Base-by-base conservation (phyloP, 805 yeast genomes). In the Jamesozyma lodderae region DNA sequence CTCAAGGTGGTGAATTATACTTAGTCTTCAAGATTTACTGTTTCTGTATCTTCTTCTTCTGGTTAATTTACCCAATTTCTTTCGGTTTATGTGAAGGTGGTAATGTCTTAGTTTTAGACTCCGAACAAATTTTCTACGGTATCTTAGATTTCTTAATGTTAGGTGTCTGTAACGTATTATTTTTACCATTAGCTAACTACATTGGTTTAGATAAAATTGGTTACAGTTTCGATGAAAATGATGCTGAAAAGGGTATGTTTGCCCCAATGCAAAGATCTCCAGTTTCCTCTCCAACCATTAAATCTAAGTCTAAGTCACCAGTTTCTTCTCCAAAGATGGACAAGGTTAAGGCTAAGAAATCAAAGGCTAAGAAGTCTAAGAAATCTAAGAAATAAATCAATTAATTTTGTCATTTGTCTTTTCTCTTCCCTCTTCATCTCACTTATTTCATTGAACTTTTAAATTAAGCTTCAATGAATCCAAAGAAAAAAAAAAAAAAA, bases 111-210 rank as follows among this genome's bases (percentile, higher is more conserved):
- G 72, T 67, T 50, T 75, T 76, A 25, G 79, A 74, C 52, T 66
- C 77, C 22, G 80, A 73, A 52, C 69, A 72, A 33, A 75, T 69
- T 17, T 76, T 74, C 60, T 73, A 72, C 52, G 81, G 81, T 62
- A 59, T 75, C 40, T 58, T 76, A 45, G 82, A 76, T 58, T 45
- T 76, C 31, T 46, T 69, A 22, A 55, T 66, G 21, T 68, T 76
- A 46, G 64, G 52, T 36, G 36, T 54, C 36, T 29, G 47, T 23
- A 57, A 59, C 42, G 33, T 43, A 19, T 30, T 48, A 14, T 55
- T 48, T 31, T 41, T 52, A 7, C 41, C 47, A 28, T 20, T 56
- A 9, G 53, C 50, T 9, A 35, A 43, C 30, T 41, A 46, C 41
- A 42, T 53, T 31, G 55, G 56, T 35, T 24, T 49, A n/a, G 56